Evolutionary conservation across 768 basidiomycete genomes (phyloP).

Genomic region (Heimioporus sp.): DNA sequence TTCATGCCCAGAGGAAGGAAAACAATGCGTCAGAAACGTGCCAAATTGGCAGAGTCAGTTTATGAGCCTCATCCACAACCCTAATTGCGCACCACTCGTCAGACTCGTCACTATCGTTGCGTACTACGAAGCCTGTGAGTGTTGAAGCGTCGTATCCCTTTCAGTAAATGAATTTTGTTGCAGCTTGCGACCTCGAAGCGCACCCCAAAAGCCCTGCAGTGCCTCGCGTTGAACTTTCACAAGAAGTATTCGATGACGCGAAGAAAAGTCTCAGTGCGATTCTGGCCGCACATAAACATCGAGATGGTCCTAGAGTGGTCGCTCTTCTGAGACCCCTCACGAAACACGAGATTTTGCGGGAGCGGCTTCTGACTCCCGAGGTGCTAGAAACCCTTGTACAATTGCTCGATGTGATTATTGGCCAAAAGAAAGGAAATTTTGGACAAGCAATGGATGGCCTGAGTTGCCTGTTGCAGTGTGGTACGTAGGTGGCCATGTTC

Average conservation of each 20-base stretch:
- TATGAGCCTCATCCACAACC: constrained; percentile 7
- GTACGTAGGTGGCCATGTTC: constrained; percentile 2
- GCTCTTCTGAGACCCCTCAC: constrained; percentile 23
- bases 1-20: constrained; percentile 10
- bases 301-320: constrained; percentile 18
- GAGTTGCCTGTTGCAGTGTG: constrained; percentile 13
- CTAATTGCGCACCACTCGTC: constrained; percentile 13
- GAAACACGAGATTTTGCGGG: constrained; percentile 11
- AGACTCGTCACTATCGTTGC: constrained; percentile 22
- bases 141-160: too few relatives aligned
- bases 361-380: constrained; percentile 12
- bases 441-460: constrained; percentile 23
- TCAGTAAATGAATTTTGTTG: background rate
- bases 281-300: constrained; percentile 12
- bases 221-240: background rate
- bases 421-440: constrained; percentile 3
- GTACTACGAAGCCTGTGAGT: constrained; percentile 21
- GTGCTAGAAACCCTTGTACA: constrained; percentile 11
- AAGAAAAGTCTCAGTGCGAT: constrained; percentile 11
- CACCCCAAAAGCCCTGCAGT: background rate
- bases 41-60: constrained; percentile 11
- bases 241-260: constrained; percentile 11
- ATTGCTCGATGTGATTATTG: constrained; percentile 13
- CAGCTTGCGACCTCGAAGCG: constrained; percentile 6
- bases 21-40: constrained; percentile 17